Percentiles rank a stretch among this genome's conserved stretches.
Conservation (phyloP, 129 eudicot genomes). For the Flaveria linearis region DNA sequence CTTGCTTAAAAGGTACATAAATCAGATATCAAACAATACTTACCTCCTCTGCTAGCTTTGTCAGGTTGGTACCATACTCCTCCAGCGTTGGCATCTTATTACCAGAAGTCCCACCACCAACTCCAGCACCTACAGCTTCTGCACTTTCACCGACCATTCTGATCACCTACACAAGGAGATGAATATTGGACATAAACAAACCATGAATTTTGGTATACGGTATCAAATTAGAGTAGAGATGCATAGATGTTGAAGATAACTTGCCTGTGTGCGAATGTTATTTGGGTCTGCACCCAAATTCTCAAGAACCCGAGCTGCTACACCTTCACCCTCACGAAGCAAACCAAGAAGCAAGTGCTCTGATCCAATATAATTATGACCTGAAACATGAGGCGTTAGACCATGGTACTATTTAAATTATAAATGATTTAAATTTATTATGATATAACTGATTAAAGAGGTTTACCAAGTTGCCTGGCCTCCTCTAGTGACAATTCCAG, state of each 20-base stretch:
- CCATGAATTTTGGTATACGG: background rate
- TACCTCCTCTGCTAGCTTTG: constrained; percentile 88
- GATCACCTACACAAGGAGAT: constrained; percentile 49
- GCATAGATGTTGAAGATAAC: constrained; percentile 7
- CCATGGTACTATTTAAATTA: constrained; percentile 12
- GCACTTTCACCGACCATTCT: constrained; percentile 87
- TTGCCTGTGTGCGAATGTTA: constrained; percentile 83
- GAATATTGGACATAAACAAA: background rate
- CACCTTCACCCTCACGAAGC: constrained; percentile 97
- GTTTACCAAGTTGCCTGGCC: constrained; percentile 85
- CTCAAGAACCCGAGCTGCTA: constrained; percentile 88
- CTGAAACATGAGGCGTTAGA: constrained; percentile 31
- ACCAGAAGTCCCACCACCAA: constrained; percentile 68
- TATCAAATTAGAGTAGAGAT: background rate
- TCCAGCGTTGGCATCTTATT: constrained; percentile 86
- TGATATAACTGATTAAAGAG: background rate
- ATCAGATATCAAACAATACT: background rate
- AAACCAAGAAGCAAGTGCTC: constrained; percentile 87
- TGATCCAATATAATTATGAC: constrained; percentile 89
- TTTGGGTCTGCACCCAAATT: constrained; percentile 83
- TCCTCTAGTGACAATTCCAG: constrained; percentile 88
- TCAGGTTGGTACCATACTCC: constrained; percentile 86
- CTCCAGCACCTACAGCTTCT: constrained; percentile 84
- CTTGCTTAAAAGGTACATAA: background rate
- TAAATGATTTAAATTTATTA: background rate